phyloP scores from a whole-genome alignment of 2,329 filamentous ascomycete genomes.

The Podosphaera xanthii region DNA sequence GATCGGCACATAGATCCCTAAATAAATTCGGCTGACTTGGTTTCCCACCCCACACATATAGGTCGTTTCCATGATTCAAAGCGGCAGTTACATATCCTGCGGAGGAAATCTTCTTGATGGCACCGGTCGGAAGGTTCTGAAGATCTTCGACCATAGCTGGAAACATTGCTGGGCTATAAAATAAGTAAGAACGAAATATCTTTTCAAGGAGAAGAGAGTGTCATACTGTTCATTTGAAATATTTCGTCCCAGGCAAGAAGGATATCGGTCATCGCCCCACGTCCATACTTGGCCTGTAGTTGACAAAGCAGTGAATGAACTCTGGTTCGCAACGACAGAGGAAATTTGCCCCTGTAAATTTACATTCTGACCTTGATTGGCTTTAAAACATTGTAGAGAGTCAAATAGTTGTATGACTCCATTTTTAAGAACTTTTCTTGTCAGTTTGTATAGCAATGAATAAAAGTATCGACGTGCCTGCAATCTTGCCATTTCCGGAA shows the following conservation, averaged over 20 bases:
- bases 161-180: constrained; percentile 20
- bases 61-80: constrained; percentile 30
- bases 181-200: background rate
- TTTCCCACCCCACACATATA: constrained; percentile 38
- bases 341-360: constrained; percentile 3
- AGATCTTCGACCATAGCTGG: constrained; percentile 27
- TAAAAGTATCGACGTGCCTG: constrained; percentile 3
- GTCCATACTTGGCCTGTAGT: constrained; percentile 18
- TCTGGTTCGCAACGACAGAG: constrained; percentile 17
- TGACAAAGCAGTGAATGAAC: constrained; percentile 19
- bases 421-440: background rate
- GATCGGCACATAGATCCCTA: constrained; percentile 4
- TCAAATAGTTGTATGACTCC: constrained; percentile 6
- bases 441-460: background rate
- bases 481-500: constrained; percentile 17
- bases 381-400: constrained; percentile 4
- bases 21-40: constrained; percentile 7
- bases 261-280: constrained; percentile 35
- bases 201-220: background rate
- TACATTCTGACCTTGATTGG: background rate
- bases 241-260: constrained; percentile 30
- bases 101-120: constrained; percentile 27
- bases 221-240: constrained; percentile 9
- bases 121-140: constrained; percentile 25
- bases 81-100: constrained; percentile 35